Percentiles rank a stretch among this genome's conserved stretches.
These are phyloP conservation scores for Zasmidium cellare DNA, from an alignment of 2,329 filamentous ascomycete genomes.

Conservation along the genomic window DNA sequence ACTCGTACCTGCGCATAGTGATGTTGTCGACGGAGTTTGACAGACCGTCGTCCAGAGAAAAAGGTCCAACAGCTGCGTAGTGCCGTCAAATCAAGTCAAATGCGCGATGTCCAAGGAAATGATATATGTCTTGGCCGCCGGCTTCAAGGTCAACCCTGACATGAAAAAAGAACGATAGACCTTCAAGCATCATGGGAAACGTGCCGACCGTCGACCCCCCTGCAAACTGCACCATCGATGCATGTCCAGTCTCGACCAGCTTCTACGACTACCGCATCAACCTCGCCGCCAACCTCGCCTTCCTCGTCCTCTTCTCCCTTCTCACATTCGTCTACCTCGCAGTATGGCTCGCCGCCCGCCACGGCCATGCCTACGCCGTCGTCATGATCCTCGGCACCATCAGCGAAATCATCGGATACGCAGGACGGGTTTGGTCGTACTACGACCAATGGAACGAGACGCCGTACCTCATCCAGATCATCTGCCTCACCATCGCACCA, in stretches of 20 bases:
- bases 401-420: neutral
- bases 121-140: too few species aligned
- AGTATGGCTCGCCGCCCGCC: neutral
- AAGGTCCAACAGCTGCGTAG: too few species aligned
- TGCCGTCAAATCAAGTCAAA: too few species aligned
- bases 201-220: neutral
- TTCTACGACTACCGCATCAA: neutral
- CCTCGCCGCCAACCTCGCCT: neutral
- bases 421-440: neutral
- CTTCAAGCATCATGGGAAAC: too few species aligned
- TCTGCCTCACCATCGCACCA: neutral
- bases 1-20: too few species aligned
- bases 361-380: neutral
- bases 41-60: too few species aligned
- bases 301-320: neutral
- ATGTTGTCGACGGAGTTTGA: too few species aligned
- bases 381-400: neutral
- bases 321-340: neutral
- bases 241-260: neutral
- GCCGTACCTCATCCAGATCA: slow-evolving; percentile 1
- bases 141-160: too few species aligned
- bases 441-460: neutral
- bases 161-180: too few species aligned
- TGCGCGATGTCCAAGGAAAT: too few species aligned
- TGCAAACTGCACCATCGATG: neutral